phyloP scores from a whole-genome alignment of 345 rosid species.

The Eucalyptus albens region DNA sequence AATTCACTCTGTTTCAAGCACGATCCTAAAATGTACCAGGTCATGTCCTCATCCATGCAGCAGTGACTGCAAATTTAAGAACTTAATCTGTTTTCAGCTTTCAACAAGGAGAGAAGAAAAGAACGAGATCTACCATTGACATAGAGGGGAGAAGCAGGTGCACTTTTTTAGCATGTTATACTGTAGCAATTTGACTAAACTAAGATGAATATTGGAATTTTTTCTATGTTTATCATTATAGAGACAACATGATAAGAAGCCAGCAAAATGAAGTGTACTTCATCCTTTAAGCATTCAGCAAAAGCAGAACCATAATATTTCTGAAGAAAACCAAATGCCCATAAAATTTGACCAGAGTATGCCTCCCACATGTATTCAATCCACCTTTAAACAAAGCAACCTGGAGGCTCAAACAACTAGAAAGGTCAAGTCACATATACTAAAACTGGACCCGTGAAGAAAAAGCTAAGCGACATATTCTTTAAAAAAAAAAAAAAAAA shows the following conservation, averaged over 20 bases:
- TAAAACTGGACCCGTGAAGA: not conserved
- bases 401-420: not conserved
- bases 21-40: not conserved
- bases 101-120: not conserved
- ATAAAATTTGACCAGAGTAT: not conserved
- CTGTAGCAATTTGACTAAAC: not conserved
- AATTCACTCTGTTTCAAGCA: not conserved
- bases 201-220: not conserved
- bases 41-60: not conserved
- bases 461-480: not conserved
- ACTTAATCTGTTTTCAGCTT: not conserved
- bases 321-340: not conserved
- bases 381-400: not conserved
- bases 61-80: not conserved
- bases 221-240: not conserved
- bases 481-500: not conserved
- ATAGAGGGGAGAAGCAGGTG: not conserved
- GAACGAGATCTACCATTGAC: not conserved
- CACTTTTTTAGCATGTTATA: not conserved
- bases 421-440: not conserved
- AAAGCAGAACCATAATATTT: not conserved
- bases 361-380: not conserved
- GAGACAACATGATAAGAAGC: not conserved
- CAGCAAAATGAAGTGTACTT: not conserved
- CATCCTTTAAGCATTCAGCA: not conserved